Conservation (phyloP, 768 basidiomycete genomes). For the Suillus spraguei region DNA sequence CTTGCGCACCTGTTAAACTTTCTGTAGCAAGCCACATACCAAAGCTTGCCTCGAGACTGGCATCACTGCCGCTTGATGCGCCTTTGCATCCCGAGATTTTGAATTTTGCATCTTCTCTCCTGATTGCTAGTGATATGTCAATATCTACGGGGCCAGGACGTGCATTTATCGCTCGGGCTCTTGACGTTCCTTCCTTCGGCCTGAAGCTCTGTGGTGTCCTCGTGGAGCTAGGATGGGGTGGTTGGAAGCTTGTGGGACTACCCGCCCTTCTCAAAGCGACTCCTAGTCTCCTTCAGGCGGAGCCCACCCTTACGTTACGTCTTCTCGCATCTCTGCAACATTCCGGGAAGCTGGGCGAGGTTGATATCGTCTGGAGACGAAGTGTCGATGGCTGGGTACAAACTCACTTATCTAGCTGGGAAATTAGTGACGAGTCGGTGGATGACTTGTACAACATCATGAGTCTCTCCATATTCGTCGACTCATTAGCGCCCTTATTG, state of each 20-base stretch:
- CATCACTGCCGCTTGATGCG: constrained; percentile 29
- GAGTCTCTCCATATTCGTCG: constrained; percentile 53
- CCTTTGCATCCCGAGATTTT: constrained; percentile 35
- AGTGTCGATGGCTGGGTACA: constrained; percentile 54
- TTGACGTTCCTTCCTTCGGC: constrained; percentile 42
- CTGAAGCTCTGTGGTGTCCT: constrained; percentile 61
- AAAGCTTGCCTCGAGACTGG: constrained; percentile 35
- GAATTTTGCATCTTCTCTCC: constrained; percentile 35
- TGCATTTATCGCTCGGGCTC: constrained; percentile 40
- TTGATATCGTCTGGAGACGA: constrained; percentile 59
- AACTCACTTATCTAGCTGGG: constrained; percentile 44
- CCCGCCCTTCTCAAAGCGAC: constrained; percentile 59
- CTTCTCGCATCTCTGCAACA: constrained; percentile 53
- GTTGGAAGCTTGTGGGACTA: constrained; percentile 72
- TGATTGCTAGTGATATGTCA: constrained; percentile 46
- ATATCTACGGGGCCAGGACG: constrained; percentile 44
- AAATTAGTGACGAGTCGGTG: constrained; percentile 43
- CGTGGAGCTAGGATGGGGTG: constrained; percentile 69
- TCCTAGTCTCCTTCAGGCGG: constrained; percentile 44
- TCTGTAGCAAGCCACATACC: constrained; percentile 39
- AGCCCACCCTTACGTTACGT: constrained; percentile 45
- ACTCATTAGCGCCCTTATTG: constrained; percentile 43
- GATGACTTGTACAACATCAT: constrained; percentile 58
- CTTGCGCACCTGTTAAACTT: constrained; percentile 10
- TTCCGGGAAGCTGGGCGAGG: constrained; percentile 53